Evolutionary conservation across 2,329 filamentous ascomycete genomes (phyloP), one percentile per base, ranked within the genome.

Genomic region (Salinomyces thailandicus): DNA sequence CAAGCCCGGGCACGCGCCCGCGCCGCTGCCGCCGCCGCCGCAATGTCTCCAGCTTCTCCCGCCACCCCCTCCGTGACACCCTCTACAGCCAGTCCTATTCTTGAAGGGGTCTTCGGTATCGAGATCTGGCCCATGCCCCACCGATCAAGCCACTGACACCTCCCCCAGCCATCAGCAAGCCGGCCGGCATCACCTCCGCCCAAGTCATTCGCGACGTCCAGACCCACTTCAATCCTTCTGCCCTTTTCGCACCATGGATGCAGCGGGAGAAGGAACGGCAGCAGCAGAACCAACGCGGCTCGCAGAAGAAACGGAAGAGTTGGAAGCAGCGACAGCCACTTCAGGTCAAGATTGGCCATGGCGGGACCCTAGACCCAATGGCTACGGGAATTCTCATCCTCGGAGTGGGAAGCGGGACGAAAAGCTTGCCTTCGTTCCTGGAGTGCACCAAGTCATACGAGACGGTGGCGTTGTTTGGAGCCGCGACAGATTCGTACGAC

Each of bases 381-480:
- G 91, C 91, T 6, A 94, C 87, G 1, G 91, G 91, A 31, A 84
- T 98, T 16, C 72, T 98, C 33, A 86, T 96, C 45, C 70, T 91
- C 5, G 91, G 89, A 38, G 71, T 95, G 35, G 91, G 89, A 22
- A 77, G 73, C 41, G 91, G 85, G 26, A 98, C 91, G 37, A 98
- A 96, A 61, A 67, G 73, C 11, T 72, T 98, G 1, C 67, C 74
- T 27, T 68, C 76, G 22, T 96, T 95, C 58, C 69, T 96, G 2
- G 71, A 75, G 37, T 95, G 91, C 67, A 93, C 82, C 32, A 98
- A 98, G 67, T 81, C 77, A 1, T 98, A 98, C 61, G 89, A 96
- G 61, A 79, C 85, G 0, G 74, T 86, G 3, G 75, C 96, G 0
- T 64, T 96, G 3, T 96, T 98, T 54, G 91, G 91, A 39, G 85